Conservation (phyloP, 1,284 basidiomycete genomes). For the Heterobasidion occidentale region DNA sequence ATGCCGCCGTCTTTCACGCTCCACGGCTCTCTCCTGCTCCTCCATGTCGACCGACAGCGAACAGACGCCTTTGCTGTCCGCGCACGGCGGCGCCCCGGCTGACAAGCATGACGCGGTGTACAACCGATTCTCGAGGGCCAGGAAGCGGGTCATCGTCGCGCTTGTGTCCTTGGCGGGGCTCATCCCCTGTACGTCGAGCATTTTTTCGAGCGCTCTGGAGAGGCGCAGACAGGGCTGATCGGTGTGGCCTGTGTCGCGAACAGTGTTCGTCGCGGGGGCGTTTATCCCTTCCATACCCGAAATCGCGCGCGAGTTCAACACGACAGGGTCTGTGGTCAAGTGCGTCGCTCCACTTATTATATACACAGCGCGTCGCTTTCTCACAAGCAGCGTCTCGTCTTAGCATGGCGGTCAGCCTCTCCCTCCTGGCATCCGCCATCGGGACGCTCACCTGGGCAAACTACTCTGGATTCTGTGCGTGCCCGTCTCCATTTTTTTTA, state of each 20-base stretch:
- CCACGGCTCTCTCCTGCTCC: too few relatives aligned
- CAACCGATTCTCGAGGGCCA: constrained; percentile 35
- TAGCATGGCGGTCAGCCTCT: constrained; percentile 37
- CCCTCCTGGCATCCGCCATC: constrained; percentile 32
- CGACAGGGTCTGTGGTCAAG: constrained; percentile 49
- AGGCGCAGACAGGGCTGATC: not conserved
- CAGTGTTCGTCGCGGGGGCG: constrained; percentile 61
- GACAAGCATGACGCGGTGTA: constrained; percentile 31
- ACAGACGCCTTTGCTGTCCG: too few relatives aligned
- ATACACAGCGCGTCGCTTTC: not conserved
- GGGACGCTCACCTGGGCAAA: constrained; percentile 46
- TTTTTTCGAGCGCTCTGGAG: not conserved
- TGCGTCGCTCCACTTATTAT: constrained; percentile 17
- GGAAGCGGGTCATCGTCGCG: constrained; percentile 40
- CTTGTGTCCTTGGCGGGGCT: constrained; percentile 46
- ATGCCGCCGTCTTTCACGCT: too few relatives aligned
- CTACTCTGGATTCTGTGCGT: constrained; percentile 44
- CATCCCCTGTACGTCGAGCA: constrained; percentile 34
- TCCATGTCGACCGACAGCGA: too few relatives aligned
- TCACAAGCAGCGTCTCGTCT: constrained; percentile 7
- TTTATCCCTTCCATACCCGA: constrained; percentile 67
- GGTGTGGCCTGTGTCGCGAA: not conserved
- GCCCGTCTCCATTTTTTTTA: not conserved
- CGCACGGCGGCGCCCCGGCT: constrained; percentile 4
- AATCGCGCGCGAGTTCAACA: constrained; percentile 52